Conservation (phyloP, 805 yeast species). For the Monosporozyma aquatica region DNA sequence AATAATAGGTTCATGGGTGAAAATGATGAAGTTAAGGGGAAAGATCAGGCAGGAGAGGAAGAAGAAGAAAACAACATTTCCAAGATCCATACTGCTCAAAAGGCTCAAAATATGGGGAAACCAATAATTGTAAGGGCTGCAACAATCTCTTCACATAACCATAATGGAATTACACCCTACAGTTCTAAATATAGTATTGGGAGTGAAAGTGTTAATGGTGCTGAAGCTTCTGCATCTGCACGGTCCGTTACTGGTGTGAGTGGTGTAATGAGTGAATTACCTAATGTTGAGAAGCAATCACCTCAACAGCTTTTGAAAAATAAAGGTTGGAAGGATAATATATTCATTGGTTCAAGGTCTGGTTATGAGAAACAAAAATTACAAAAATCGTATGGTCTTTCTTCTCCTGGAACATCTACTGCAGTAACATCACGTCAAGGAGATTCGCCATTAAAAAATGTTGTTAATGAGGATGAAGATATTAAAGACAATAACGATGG, state of each 20-base stretch:
- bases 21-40: not conserved
- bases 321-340: slow-evolving; percentile 1
- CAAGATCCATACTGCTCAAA: slow-evolving; percentile 1
- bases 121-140: slow-evolving; percentile 1
- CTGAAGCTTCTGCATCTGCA: slow-evolving; percentile 15
- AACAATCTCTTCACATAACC: not conserved
- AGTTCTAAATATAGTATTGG: slow-evolving; percentile 1
- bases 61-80: not conserved
- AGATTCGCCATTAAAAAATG: not conserved
- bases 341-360: slow-evolving; percentile 2
- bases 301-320: not conserved
- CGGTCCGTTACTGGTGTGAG: slow-evolving; percentile 16
- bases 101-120: slow-evolving; percentile 3
- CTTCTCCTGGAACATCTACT: not conserved
- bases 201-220: not conserved
- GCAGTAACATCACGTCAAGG: not conserved
- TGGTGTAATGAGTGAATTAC: slow-evolving; percentile 8
- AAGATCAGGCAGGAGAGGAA: not conserved
- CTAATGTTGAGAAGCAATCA: not conserved
- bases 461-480: not conserved
- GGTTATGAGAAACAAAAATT: not conserved
- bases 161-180: not conserved
- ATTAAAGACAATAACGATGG: not conserved
- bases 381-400: not conserved
- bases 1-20: not conserved